These are phyloP conservation scores for Sporothrix inflata DNA, from an alignment of 2,329 filamentous ascomycete genomes.

Conservation along the genomic window DNA sequence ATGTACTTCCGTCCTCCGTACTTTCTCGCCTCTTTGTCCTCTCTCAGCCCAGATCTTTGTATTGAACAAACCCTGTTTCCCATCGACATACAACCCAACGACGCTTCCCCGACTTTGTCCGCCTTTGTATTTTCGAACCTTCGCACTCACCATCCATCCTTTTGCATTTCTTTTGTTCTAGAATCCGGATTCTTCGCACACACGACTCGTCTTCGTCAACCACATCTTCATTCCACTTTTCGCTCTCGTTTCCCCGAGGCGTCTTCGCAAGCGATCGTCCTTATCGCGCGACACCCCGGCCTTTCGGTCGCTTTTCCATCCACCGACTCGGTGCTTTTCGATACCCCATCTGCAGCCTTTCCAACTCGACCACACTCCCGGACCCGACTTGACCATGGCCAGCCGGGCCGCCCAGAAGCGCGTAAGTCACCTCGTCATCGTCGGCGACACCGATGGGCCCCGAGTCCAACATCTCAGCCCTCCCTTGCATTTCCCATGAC, in stretches of 20 bases:
- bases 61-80: no score
- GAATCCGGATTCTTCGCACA: not conserved
- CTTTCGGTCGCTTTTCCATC: not conserved
- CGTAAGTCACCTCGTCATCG: constrained; percentile 48
- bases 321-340: not conserved
- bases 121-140: not conserved
- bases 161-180: not conserved
- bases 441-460: not conserved
- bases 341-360: not conserved
- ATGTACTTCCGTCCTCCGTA: not conserved
- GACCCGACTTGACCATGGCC: constrained; percentile 56
- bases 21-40: constrained; percentile 13
- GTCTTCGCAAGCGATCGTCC: not conserved
- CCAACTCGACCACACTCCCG: not conserved
- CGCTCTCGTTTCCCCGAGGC: no score
- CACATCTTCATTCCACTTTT: not conserved
- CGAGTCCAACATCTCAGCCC: not conserved
- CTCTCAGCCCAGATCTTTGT: not conserved
- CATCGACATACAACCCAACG: not conserved
- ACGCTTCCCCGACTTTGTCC: not conserved
- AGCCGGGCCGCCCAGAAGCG: constrained; percentile 74
- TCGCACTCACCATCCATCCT: not conserved
- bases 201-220: not conserved
- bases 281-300: constrained; percentile 2
- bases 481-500: not conserved